Base-by-base conservation (phyloP, 2,329 filamentous ascomycete species). In the Claviceps sorghi region DNA sequence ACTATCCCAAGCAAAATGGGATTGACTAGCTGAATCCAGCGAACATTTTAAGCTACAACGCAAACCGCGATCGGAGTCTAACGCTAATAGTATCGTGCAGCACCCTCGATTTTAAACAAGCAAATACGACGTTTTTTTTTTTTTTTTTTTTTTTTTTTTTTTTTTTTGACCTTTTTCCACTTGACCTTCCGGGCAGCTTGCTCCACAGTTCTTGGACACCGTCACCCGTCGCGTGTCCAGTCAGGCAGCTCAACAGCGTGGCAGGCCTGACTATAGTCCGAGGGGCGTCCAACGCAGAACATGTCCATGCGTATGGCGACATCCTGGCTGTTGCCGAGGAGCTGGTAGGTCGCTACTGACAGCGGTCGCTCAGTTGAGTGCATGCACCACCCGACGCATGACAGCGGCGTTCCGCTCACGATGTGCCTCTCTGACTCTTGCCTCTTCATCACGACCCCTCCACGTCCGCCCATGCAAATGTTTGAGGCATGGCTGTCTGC, bases 381-480 rank as follows among this genome's bases (percentile, higher is more conserved):
- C 40, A 32, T 34, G n/a, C 13, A 11, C 40, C 26, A 30, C 38
- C 26, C 10, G 29, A 13, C 13, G 17, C 42, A 36, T 36, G 13
- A 41, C 49, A 44, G 41, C 30, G 41, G 34, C 40, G 26, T 54
- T 52, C 26, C 41, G 47, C 36, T 48, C 30, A 15, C 50, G 48
- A 44, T 22, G 32, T 3, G 30, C 43, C 47, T 38, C 30, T 21
- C 44, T 52, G 26, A 52, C n/a, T 29, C 50, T 43, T 5, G 11
- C 54, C 21, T 62, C 56, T 4, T 56, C 40, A 1, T 55, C 54
- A 1, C 50, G 59, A 0, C 74, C 75, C 48, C 68, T 65, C 72
- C 74, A 77, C 0, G 69, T 75, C 17, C 76, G 65, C 0, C 76
- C 76, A 42, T 77, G 68, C 0, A 78, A 64, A 54, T 79, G 76